Percentiles rank a stretch among this genome's conserved stretches.
Evolutionary conservation across 2,329 filamentous ascomycete genomes (phyloP).

Genomic region (Thielaviopsis euricoi): DNA sequence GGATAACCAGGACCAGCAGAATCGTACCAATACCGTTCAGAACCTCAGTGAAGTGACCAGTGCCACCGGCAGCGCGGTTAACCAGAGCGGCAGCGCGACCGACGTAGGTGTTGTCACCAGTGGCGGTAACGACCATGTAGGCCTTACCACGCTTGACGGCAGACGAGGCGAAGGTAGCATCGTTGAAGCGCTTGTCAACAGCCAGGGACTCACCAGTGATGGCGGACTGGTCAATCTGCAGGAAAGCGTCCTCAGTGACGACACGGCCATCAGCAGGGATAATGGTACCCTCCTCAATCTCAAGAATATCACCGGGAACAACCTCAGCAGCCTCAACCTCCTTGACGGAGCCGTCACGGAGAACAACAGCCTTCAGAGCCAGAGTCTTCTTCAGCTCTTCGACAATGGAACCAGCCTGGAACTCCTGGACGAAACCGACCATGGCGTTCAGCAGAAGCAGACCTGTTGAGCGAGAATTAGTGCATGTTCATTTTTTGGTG

Average conservation of each 20-base stretch:
- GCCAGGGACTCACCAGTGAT: slow-evolving; percentile 86
- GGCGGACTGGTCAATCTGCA: slow-evolving; percentile 82
- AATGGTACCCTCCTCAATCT: slow-evolving; percentile 77
- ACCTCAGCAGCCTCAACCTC: slow-evolving; percentile 73
- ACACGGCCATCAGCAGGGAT: slow-evolving; percentile 79
- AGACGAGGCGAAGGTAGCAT: slow-evolving; percentile 71
- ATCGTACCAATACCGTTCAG: slow-evolving; percentile 74
- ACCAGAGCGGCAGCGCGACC: slow-evolving; percentile 78
- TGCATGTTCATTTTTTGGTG: background rate
- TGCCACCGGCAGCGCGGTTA: slow-evolving; percentile 54
- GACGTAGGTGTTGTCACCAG: slow-evolving; percentile 81
- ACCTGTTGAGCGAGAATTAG: slow-evolving; percentile 14
- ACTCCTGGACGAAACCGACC: slow-evolving; percentile 82
- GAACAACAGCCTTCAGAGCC: slow-evolving; percentile 71
- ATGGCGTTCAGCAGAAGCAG: slow-evolving; percentile 68
- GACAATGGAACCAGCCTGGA: slow-evolving; percentile 77
- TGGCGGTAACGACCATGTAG: slow-evolving; percentile 66
- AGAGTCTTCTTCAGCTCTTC: slow-evolving; percentile 83
- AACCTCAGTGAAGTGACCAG: slow-evolving; percentile 82
- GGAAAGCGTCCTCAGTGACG: slow-evolving; percentile 66
- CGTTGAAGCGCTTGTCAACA: slow-evolving; percentile 71
- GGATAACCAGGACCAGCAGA: slow-evolving; percentile 61
- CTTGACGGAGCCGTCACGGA: slow-evolving; percentile 59
- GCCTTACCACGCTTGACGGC: slow-evolving; percentile 82
- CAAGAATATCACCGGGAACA: slow-evolving; percentile 78